Evolutionary conservation across 2,329 filamentous ascomycete genomes (phyloP), one percentile per base, ranked within the genome.

Genomic region (Nemania serpens): DNA sequence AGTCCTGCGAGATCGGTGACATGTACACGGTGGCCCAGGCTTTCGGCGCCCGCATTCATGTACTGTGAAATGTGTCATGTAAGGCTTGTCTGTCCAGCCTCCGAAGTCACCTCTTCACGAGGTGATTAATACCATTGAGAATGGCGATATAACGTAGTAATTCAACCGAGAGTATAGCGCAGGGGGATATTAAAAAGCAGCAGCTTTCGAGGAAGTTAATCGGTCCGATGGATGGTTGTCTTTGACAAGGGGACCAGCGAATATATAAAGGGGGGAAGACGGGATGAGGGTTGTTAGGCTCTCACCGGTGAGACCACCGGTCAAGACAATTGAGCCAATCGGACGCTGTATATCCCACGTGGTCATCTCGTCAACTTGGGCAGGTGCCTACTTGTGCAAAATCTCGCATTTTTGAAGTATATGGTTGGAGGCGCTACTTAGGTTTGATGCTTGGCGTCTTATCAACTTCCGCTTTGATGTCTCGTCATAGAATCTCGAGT

Each of bases 291-390:
- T 11, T 13, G 10, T 48, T 18, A 9, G 20, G n/a, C 48, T n/a
- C 7, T 51, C 36, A 51, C 20, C 20, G 12, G 34, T 29, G 12
- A 41, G 48, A 29, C 17, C 18, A 17, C 20, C 33, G 34, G 34
- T 50, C 34, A 52, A 52, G 36, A 42, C 9, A 7, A 9, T 18
- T 17, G 39, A 29, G 18, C 57, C 29, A 59, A 54, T 59, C 29
- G 25, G 36, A 36, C 12, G 48, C 34, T 18, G 29, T 20, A 33
- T 33, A 42, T 52, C 37, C 37, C 37, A 52, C 49, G n/a, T 43
- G 50, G 13, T 22, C 15, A 29, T 33, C 15, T 43, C 12, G 11
- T 42, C 49, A 22, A 20, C 29, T 18, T 20, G n/a, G 29, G 17
- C 29, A 13, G 33, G 33, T 49, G n/a, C 9, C 34, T 15, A n/a